These are phyloP conservation scores for Chimonanthus praecox DNA, from an alignment of 164 flowering plant species.

Conservation along the genomic window DNA sequence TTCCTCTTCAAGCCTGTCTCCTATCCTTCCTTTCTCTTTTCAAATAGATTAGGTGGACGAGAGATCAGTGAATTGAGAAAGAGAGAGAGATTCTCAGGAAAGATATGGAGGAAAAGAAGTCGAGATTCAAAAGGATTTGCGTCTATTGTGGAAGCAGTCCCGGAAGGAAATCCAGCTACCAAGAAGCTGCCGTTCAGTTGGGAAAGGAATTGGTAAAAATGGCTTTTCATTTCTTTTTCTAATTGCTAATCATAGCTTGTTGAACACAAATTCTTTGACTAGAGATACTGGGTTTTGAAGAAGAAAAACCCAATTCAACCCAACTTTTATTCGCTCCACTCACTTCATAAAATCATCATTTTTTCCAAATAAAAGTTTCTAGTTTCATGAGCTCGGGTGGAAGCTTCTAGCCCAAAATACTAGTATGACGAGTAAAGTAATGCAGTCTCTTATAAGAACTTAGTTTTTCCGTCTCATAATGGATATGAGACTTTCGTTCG, in stretches of 20 bases:
- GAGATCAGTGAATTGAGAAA: neutral
- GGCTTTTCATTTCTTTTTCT: neutral
- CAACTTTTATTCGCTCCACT: neutral
- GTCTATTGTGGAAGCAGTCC: slow-evolving; percentile 90
- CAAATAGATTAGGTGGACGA: neutral
- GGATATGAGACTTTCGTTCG: no score
- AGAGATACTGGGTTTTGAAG: neutral
- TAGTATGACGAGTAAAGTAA: no score
- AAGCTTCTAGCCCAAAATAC: no score
- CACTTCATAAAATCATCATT: neutral
- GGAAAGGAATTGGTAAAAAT: slow-evolving; percentile 70
- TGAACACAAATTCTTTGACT: neutral
- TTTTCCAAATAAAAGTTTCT: no score
- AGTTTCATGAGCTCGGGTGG: no score
- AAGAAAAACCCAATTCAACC: neutral
- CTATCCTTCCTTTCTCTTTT: no score
- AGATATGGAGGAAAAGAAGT: slow-evolving; percentile 38
- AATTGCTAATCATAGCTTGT: neutral
- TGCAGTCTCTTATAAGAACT: no score
- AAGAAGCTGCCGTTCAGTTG: slow-evolving; percentile 74
- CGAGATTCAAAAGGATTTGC: slow-evolving; percentile 73
- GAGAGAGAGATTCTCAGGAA: slow-evolving; percentile 2
- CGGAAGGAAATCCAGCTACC: slow-evolving; percentile 74
- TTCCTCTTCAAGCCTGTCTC: neutral
- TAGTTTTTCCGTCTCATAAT: no score